A percentile compares a stretch with the other conserved stretches of the same genome.
Evolutionary conservation across 345 rosid genomes (phyloP).

Genomic region (Fremontodendron californicum): DNA sequence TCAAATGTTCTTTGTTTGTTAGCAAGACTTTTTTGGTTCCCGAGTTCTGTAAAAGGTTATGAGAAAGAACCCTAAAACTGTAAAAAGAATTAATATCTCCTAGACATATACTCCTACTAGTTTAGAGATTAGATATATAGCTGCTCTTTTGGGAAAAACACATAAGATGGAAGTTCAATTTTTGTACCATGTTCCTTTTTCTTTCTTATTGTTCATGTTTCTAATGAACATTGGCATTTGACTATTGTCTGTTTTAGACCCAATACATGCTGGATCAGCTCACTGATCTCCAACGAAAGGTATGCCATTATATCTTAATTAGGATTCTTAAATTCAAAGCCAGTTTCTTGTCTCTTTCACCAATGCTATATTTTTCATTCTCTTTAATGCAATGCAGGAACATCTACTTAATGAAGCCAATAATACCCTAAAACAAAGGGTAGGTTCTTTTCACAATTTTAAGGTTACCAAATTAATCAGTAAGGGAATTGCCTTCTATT

Average conservation of each 20-base stretch:
- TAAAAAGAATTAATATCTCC: too few species aligned
- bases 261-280: conserved; percentile 93
- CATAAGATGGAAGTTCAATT: not conserved
- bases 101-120: too few species aligned
- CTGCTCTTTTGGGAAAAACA: too few species aligned
- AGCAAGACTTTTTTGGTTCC: too few species aligned
- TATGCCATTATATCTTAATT: conserved; percentile 13
- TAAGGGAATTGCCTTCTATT: not conserved
- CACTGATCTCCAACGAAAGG: conserved; percentile 86
- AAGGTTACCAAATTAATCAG: not conserved
- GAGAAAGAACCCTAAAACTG: too few species aligned
- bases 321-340: not conserved
- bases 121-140: too few species aligned
- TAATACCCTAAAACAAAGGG: conserved; percentile 77
- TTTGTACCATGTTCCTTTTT: not conserved
- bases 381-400: conserved; percentile 47
- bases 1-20: too few species aligned
- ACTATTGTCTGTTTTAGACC: conserved; percentile 42
- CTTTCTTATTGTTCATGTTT: not conserved
- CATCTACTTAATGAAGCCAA: conserved; percentile 74
- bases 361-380: not conserved
- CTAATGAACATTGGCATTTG: not conserved
- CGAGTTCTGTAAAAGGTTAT: too few species aligned
- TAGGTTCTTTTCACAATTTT: conserved; percentile 21
- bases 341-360: not conserved